Evolutionary conservation across 306 rosid genomes (phyloP), one percentile per base, ranked within the genome.

Genomic region (Cicer arietinum): DNA sequence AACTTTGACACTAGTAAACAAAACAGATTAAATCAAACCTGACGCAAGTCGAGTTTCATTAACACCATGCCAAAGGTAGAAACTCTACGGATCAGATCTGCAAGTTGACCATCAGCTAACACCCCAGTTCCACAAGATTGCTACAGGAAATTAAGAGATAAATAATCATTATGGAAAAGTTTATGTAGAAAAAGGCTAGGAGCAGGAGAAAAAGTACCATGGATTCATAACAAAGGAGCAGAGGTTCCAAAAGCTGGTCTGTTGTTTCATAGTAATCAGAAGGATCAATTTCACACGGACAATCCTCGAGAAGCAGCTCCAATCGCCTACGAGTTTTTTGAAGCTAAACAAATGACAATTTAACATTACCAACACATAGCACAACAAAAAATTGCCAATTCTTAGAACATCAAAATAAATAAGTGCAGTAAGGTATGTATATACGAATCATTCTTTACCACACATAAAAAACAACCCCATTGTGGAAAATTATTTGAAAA

Each of bases 11-110:
- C 46, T 18, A 71, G 57, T 54, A 58, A 67, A 13, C 51, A 69
- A 10, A 65, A 41, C 42, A 16, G 45, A 41, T 59, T 20, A 65
- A 30, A 65, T 22, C 83, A 72, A 41, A 89, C 97, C 91, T 91
- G 95, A 74, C 91, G 97, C 77, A 91, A 74, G 75, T 91, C 97
- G 20, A 91, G 95, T 83, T 89, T 91, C 97, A 91, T 89, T 76
- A 91, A 71, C 73, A 88, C 88, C 88, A 84, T 80, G 66, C 87
- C 87, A 51, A 84, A 84, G 14, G 84, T 84, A 71, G 84, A 62
- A 59, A 84, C 90, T 88, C 97, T 86, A 82, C 95, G 82, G 51
- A 91, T 91, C 81, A 91, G 86, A 80, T 91, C 93, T 72, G 90
- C 85, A 62, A 91, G 85, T 71, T 92, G 90, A 71, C 97, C 97